Percentiles rank a stretch among this genome's conserved stretches.
These are phyloP conservation scores for Colletotrichum liriopes DNA, from an alignment of 2,329 filamentous ascomycete genomes.

Conservation along the genomic window DNA sequence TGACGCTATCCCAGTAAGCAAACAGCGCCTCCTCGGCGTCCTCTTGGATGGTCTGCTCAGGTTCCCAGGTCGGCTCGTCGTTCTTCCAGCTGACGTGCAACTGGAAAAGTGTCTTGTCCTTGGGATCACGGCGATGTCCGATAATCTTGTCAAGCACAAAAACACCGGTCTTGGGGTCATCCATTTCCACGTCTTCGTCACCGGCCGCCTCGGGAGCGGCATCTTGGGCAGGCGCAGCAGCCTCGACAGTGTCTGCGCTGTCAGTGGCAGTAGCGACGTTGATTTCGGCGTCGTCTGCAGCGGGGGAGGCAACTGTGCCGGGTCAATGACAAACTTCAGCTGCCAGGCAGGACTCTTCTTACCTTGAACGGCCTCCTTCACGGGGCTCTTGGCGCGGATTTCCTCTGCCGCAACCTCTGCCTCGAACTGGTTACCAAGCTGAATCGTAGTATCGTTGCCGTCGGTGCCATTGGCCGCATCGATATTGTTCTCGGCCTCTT, in stretches of 20 bases:
- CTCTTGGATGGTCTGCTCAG: slow-evolving; percentile 53
- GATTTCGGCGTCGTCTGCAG: slow-evolving; percentile 23
- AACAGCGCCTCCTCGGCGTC: slow-evolving; percentile 52
- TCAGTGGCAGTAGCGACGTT: slow-evolving; percentile 26
- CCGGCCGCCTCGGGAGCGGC: neutral
- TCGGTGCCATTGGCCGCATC: slow-evolving; percentile 18
- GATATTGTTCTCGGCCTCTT: neutral
- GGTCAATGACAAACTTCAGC: neutral
- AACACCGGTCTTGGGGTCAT: slow-evolving; percentile 15
- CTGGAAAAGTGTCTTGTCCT: slow-evolving; percentile 47
- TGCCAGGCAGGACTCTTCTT: neutral
- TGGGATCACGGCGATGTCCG: slow-evolving; percentile 32
- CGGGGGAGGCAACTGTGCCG: neutral
- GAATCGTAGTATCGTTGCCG: slow-evolving; percentile 18
- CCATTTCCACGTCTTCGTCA: slow-evolving; percentile 21
- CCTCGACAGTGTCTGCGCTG: slow-evolving; percentile 26
- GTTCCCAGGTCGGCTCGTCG: slow-evolving; percentile 52
- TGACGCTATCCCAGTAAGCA: slow-evolving; percentile 42
- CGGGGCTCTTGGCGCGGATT: slow-evolving; percentile 28
- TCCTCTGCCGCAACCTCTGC: slow-evolving; percentile 10
- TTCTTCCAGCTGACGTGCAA: slow-evolving; percentile 51
- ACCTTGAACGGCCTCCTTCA: slow-evolving; percentile 23
- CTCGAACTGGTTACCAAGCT: slow-evolving; percentile 33
- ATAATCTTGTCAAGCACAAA: slow-evolving; percentile 39
- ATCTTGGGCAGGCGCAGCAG: slow-evolving; percentile 11